Conservation (phyloP, 1,139 yeast species). For the Nakaseomyces nivariensis region DNA sequence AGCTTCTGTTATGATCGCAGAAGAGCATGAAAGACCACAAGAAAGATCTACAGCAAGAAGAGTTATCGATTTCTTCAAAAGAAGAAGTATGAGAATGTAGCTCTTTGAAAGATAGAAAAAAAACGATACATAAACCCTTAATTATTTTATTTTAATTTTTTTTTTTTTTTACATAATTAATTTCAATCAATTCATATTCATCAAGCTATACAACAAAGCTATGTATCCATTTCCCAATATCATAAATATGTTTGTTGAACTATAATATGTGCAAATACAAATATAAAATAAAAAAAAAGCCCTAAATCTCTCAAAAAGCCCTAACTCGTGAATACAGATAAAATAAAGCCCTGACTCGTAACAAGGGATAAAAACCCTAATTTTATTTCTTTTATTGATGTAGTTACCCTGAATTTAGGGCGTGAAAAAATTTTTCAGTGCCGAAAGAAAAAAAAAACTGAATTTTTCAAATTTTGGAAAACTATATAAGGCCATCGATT, state of each 20-base stretch:
- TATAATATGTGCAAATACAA: too few species aligned
- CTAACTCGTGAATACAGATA: too few species aligned
- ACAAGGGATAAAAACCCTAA: not conserved
- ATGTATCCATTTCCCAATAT: too few species aligned
- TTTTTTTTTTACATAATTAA: too few species aligned
- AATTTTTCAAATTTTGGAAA: not conserved
- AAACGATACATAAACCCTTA: not conserved
- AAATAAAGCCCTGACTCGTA: too few species aligned
- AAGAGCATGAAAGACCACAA: not conserved
- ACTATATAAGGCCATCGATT: not conserved
- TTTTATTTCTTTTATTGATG: not conserved
- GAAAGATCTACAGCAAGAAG: constrained; percentile 54
- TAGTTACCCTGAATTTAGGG: not conserved
- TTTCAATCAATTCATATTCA: too few species aligned
- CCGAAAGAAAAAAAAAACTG: too few species aligned
- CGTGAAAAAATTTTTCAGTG: not conserved
- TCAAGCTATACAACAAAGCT: too few species aligned
- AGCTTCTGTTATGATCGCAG: constrained; percentile 16
- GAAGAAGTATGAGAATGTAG: constrained; percentile 47
- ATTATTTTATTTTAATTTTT: not conserved
- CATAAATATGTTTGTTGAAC: too few species aligned
- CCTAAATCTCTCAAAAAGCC: too few species aligned
- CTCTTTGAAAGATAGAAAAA: not conserved
- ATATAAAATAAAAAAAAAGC: too few species aligned
- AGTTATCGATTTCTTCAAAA: constrained; percentile 72